Evolutionary conservation across 2,329 filamentous ascomycete genomes (phyloP), one percentile per base, ranked within the genome.

Genomic region (Cladophialophora bantiana): DNA sequence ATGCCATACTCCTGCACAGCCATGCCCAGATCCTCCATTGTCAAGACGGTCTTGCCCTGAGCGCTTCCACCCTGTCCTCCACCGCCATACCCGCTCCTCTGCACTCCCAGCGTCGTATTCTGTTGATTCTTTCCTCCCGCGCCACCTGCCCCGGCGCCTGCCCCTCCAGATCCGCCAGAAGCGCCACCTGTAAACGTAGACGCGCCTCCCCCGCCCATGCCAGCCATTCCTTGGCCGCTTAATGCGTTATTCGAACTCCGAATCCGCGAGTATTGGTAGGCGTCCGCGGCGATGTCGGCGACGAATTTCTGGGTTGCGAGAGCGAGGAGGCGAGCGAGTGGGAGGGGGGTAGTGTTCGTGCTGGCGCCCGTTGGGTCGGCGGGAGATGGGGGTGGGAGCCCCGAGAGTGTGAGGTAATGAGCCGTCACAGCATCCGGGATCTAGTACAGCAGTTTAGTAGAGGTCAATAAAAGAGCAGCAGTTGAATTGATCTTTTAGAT

Each of bases 241-340:
- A 97, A 94, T 0, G 93, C 91, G 79, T 97, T 97, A 77, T 95
- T 96, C 26, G 92, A 94, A n/a, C 92, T 92, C 48, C 95, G 90
- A 75, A 99, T 98, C 61, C 94, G 92, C 68, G 91, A 93, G 84
- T 97, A 98, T 80, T 99, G 95, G 79, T 99, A 99, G 2, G 95
- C 93, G 78, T 99, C 95, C 65, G 95, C 94, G 1, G 95, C 95
- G 71, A 99, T 93, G 78, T 99, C 95, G 66, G 95, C 94, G 74
- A 99, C 92, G 84, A 99, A 99, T 78, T 99, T 99, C 77, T 99
- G 95, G 0, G 95, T 97, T n/a, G 95, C 95, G 7, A 99, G 90
- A 2, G 95, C 94, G 52, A 99, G 90, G 2, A 99, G 90, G 56
- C 94, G 93, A 26, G 94, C 93, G 34, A 99, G 90, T 66, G 94